These are phyloP conservation scores for Chrysoporthe puriensis DNA, from an alignment of 2,329 filamentous ascomycete genomes.

Conservation along the genomic window DNA sequence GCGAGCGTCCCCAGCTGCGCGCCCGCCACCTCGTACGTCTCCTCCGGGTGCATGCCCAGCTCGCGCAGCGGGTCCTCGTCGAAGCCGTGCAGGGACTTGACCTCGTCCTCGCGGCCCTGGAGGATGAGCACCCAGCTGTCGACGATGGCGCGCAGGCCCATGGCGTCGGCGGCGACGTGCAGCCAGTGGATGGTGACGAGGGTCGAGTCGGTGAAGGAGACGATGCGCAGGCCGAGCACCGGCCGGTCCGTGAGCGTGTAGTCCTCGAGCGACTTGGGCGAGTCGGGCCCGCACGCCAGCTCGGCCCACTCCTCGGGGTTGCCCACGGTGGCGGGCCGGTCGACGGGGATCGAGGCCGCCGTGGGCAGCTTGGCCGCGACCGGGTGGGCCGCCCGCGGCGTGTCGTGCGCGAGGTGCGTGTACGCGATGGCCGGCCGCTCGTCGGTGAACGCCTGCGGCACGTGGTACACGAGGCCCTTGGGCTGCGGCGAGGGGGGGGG, in stretches of 20 bases:
- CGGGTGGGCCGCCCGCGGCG: slow-evolving; percentile 39
- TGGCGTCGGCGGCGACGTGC: slow-evolving; percentile 48
- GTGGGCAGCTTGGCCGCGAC: slow-evolving; percentile 39
- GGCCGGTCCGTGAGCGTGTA: slow-evolving; percentile 44
- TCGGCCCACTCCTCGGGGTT: slow-evolving; percentile 33
- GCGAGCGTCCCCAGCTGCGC: slow-evolving; percentile 31
- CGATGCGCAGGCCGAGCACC: slow-evolving; percentile 47
- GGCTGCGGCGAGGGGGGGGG: too few species aligned
- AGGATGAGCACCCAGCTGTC: slow-evolving; percentile 47
- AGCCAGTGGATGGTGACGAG: slow-evolving; percentile 46
- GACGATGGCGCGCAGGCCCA: slow-evolving; percentile 44
- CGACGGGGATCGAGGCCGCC: slow-evolving; percentile 17
- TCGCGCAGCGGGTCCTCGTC: slow-evolving; percentile 39
- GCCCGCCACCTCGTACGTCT: slow-evolving; percentile 33
- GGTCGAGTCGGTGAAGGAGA: slow-evolving; percentile 48
- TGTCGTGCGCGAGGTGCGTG: slow-evolving; percentile 38
- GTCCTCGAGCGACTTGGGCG: slow-evolving; percentile 39
- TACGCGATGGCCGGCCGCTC: slow-evolving; percentile 42
- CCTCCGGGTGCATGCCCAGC: slow-evolving; percentile 33
- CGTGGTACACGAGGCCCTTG: background rate
- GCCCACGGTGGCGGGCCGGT: slow-evolving; percentile 34
- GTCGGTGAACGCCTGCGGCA: slow-evolving; percentile 35
- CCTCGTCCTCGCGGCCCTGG: slow-evolving; percentile 40
- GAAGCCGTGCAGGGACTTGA: slow-evolving; percentile 36
- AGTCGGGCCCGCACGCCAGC: slow-evolving; percentile 30